These are phyloP conservation scores for Saksenaea vasiformis DNA, from an alignment of 371 early-diverging fungal genomes.

Conservation along the genomic window DNA sequence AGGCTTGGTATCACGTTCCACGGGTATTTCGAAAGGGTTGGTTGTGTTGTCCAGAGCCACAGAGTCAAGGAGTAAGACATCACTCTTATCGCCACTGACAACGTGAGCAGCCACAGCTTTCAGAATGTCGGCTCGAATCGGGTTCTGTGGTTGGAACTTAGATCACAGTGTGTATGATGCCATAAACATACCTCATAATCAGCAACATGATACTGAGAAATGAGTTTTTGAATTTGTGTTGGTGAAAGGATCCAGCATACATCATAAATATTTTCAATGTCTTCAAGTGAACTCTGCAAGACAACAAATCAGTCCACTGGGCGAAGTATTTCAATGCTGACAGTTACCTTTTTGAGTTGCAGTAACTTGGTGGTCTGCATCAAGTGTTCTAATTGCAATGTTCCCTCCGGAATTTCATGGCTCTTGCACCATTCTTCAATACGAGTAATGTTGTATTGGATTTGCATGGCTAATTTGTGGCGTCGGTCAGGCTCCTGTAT, in stretches of 20 bases:
- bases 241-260: slow-evolving; percentile 94
- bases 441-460: slow-evolving; percentile 95
- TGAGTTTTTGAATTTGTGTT: slow-evolving; percentile 93
- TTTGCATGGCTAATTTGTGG: slow-evolving; percentile 77
- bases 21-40: slow-evolving; percentile 62
- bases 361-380: slow-evolving; percentile 94
- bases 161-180: background rate
- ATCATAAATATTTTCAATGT: slow-evolving; percentile 94
- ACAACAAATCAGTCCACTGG: background rate
- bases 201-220: slow-evolving; percentile 76
- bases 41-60: slow-evolving; percentile 75
- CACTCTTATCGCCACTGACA: slow-evolving; percentile 85
- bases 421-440: slow-evolving; percentile 98
- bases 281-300: slow-evolving; percentile 69
- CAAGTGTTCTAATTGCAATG: slow-evolving; percentile 88
- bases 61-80: slow-evolving; percentile 85
- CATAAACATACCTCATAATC: slow-evolving; percentile 66
- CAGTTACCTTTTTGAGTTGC: slow-evolving; percentile 82
- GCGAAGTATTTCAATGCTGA: background rate
- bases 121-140: slow-evolving; percentile 86
- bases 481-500: background rate
- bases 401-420: slow-evolving; percentile 89
- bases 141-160: slow-evolving; percentile 51
- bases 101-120: slow-evolving; percentile 88
- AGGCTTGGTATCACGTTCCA: slow-evolving; percentile 53